Percentiles rank a stretch among this genome's conserved stretches.
Conservation (phyloP, 2,329 filamentous ascomycete genomes). For the Talaromyces sp. region DNA sequence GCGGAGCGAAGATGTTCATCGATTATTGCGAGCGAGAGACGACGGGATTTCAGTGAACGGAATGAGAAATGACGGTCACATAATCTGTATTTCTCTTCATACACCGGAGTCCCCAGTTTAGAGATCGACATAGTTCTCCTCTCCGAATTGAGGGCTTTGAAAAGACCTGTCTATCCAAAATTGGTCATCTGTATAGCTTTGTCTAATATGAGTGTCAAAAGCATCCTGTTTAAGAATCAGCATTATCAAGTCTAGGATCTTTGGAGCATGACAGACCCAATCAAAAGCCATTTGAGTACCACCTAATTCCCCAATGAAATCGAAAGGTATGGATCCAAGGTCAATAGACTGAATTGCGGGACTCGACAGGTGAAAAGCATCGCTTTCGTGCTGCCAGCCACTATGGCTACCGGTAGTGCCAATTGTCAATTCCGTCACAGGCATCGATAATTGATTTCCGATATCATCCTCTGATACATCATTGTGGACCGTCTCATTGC, state of each 20-base stretch:
- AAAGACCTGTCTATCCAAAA: background rate
- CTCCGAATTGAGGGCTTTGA: background rate
- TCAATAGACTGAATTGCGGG: background rate
- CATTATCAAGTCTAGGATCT: background rate
- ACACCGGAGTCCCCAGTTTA: background rate
- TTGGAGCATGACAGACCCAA: background rate
- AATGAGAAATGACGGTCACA: background rate
- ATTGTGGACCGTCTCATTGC: background rate
- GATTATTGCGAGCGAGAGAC: slow-evolving; percentile 33
- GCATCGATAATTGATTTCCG: background rate
- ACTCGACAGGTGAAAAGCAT: background rate
- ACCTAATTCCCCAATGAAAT: background rate
- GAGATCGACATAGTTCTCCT: background rate
- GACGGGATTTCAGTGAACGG: background rate
- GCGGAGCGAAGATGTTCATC: slow-evolving; percentile 35
- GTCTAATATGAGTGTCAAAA: slow-evolving; percentile 4
- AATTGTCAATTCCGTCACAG: background rate
- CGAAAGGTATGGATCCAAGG: background rate
- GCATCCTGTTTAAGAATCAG: slow-evolving; percentile 1
- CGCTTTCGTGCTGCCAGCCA: background rate
- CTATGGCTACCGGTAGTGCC: background rate
- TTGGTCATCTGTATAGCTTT: background rate
- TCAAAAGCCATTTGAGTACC: slow-evolving; percentile 1
- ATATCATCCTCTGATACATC: background rate
- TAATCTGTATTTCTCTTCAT: background rate